phyloP scores from a whole-genome alignment of 306 rosid species.

The Datisca glomerata region DNA sequence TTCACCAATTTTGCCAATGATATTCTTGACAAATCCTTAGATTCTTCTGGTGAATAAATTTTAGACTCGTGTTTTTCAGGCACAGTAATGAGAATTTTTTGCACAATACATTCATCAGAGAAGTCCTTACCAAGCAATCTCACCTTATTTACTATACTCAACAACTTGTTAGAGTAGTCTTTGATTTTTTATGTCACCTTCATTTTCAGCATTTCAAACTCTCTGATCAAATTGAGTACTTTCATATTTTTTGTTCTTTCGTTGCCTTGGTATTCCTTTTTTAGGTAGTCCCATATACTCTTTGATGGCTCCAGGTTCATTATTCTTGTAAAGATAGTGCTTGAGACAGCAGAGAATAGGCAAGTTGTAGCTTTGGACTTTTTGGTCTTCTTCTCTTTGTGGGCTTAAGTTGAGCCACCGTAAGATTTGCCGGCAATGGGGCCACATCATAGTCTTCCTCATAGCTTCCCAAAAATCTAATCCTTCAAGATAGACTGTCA shows the following conservation, averaged over 20 bases:
- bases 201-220: background rate
- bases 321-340: background rate
- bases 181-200: background rate
- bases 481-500: conserved; percentile 1
- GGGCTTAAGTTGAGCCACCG: background rate
- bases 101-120: background rate
- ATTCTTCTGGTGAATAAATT: conserved; percentile 1
- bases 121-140: background rate
- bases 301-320: background rate
- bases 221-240: background rate
- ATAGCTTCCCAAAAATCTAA: background rate
- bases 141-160: background rate
- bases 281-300: background rate
- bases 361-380: background rate
- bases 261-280: background rate
- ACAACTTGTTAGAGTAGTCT: background rate
- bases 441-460: background rate
- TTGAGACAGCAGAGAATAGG: background rate
- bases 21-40: conserved; percentile 1
- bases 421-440: background rate
- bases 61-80: background rate
- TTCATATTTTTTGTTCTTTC: background rate
- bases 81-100: background rate
- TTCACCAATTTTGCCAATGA: background rate
- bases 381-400: background rate